Evolutionary conservation across 768 basidiomycete species (phyloP).

Genomic region (Scleroderma citrinum): DNA sequence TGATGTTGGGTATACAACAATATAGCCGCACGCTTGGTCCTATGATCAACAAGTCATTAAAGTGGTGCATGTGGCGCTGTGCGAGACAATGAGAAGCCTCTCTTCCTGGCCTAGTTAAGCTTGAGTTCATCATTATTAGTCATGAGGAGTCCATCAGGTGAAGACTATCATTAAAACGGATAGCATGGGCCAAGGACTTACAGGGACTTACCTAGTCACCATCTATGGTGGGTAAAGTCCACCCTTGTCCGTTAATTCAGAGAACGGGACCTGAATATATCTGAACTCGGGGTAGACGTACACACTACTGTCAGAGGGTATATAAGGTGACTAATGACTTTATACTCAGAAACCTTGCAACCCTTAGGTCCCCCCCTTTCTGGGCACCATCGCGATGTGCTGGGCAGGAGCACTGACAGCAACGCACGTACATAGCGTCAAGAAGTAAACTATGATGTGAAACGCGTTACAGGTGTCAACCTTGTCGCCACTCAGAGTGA

Average conservation of each 20-base stretch:
- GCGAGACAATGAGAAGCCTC: neutral
- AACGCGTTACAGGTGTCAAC: neutral
- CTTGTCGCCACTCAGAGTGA: neutral
- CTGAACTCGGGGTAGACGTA: constrained; percentile 16
- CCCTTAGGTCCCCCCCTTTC: constrained; percentile 7
- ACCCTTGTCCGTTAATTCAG: neutral
- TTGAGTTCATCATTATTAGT: neutral
- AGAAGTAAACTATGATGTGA: neutral
- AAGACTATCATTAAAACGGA: neutral
- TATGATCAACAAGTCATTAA: neutral
- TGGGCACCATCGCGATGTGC: neutral
- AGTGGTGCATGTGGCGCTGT: neutral
- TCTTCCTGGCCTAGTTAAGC: neutral
- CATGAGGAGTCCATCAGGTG: neutral
- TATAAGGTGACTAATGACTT: neutral
- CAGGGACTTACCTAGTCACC: neutral
- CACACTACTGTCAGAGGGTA: constrained; percentile 3
- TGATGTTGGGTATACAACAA: neutral
- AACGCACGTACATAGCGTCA: neutral
- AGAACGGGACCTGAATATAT: constrained; percentile 21
- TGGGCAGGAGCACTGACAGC: neutral
- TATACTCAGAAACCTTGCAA: constrained; percentile 6
- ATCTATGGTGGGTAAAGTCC: neutral
- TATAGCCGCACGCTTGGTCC: neutral
- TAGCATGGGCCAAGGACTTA: neutral